These are phyloP conservation scores for Staphylotrichum longicolle DNA, from an alignment of 495 filamentous ascomycete species.

Conservation along the genomic window DNA sequence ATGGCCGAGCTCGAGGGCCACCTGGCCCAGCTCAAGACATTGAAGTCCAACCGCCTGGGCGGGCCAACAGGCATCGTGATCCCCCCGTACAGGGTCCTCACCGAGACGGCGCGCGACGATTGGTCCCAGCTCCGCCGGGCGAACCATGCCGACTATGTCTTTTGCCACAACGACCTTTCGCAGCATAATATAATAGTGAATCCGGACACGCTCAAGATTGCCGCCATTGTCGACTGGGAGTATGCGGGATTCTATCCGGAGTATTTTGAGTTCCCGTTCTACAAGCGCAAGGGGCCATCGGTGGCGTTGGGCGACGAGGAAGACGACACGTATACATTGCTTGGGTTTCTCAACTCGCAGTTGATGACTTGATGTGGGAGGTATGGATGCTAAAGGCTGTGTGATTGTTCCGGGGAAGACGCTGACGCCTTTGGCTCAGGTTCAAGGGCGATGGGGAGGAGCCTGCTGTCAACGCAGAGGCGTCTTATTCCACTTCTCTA, in stretches of 20 bases:
- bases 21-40: conserved; percentile 10
- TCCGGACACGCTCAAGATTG: conserved; percentile 18
- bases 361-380: conserved; percentile 2
- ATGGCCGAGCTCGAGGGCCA: conserved; percentile 13
- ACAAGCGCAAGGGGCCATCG: conserved; percentile 14
- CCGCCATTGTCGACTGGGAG: conserved; percentile 22
- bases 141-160: conserved; percentile 13
- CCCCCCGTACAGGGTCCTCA: conserved; percentile 18
- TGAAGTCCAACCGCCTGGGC: conserved; percentile 13
- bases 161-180: conserved; percentile 20
- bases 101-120: conserved; percentile 13
- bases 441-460: neutral
- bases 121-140: conserved; percentile 12
- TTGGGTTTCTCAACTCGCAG: conserved; percentile 11
- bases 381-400: neutral
- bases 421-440: neutral
- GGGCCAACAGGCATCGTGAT: conserved; percentile 19
- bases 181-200: conserved; percentile 21
- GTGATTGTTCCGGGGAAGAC: neutral
- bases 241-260: conserved; percentile 21
- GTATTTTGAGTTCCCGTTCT: conserved; percentile 18
- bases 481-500: no score
- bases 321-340: conserved; percentile 11
- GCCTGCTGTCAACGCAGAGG: no score
- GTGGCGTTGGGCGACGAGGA: conserved; percentile 16